Evolutionary conservation across 352 stramenopile genomes (phyloP).

Genomic region (Pythium sukuiense): DNA sequence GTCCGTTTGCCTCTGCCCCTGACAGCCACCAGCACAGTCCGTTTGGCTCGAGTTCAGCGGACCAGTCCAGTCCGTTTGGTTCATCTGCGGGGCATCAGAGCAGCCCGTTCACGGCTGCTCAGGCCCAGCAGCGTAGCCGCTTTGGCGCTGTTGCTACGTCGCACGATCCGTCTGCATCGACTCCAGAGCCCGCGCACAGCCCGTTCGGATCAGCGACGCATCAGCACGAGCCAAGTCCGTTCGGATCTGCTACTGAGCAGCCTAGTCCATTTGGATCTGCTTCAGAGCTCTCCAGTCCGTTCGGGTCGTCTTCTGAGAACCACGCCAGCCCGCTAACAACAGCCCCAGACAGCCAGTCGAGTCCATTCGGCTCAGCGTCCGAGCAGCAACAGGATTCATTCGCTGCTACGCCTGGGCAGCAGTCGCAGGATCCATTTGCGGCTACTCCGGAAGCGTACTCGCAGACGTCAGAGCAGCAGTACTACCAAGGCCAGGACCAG

Average conservation of each 20-base stretch:
- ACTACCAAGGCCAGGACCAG: slow-evolving; percentile 11
- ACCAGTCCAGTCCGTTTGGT: neutral
- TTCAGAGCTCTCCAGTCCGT: no score
- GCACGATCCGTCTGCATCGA: neutral
- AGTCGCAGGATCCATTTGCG: slow-evolving; percentile 11
- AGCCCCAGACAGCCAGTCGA: neutral
- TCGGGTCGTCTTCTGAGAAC: neutral
- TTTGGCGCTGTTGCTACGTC: neutral
- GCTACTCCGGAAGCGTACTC: slow-evolving; percentile 1
- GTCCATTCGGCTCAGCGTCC: neutral
- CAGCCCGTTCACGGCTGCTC: neutral
- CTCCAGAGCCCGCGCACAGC: slow-evolving; percentile 3
- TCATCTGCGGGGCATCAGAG: neutral
- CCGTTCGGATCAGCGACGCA: neutral
- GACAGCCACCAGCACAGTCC: slow-evolving; percentile 4
- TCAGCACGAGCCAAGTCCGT: neutral
- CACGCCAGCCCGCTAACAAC: neutral
- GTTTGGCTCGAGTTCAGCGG: neutral
- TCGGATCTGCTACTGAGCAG: neutral
- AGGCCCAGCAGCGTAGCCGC: neutral
- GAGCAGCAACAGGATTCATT: neutral
- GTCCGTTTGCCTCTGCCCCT: neutral
- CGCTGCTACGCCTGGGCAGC: neutral
- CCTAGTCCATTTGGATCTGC: neutral
- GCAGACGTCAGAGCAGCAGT: slow-evolving; percentile 5